Evolutionary conservation across 306 rosid species (phyloP).

Genomic region (Rosa rugosa): DNA sequence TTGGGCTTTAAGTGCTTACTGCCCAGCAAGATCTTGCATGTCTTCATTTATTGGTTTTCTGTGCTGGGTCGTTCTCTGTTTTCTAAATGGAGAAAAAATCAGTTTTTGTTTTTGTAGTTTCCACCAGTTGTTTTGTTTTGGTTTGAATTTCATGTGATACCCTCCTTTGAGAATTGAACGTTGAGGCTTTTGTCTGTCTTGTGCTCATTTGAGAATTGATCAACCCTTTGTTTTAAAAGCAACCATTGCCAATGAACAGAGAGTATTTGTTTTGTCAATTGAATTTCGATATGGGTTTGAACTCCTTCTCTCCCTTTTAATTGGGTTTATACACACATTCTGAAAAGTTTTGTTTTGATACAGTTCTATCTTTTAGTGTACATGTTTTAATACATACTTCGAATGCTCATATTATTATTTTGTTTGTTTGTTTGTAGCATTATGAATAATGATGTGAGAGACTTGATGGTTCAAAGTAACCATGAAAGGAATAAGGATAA

Average conservation of each 20-base stretch:
- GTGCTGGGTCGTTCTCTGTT: background rate
- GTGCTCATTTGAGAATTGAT: background rate
- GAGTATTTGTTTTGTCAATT: background rate
- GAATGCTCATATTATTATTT: too few species aligned
- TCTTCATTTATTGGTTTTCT: slow-evolving; percentile 4
- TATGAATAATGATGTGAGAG: too few species aligned
- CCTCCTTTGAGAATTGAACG: background rate
- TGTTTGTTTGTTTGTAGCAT: too few species aligned
- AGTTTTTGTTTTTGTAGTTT: background rate
- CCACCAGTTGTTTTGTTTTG: background rate
- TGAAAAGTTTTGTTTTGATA: background rate
- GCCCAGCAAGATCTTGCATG: too few species aligned
- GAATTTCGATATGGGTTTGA: background rate
- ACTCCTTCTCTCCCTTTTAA: background rate
- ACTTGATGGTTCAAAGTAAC: too few species aligned
- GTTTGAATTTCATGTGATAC: background rate
- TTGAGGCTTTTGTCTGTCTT: background rate
- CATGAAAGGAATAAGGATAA: too few species aligned
- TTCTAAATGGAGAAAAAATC: background rate
- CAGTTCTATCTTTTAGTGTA: too few species aligned
- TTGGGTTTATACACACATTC: background rate
- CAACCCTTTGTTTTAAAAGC: background rate
- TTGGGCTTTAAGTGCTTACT: too few species aligned
- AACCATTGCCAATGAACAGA: background rate
- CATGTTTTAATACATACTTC: too few species aligned